Base-by-base conservation (phyloP, 192 early-diverging fungal species). In the Coemansia sp. region DNA sequence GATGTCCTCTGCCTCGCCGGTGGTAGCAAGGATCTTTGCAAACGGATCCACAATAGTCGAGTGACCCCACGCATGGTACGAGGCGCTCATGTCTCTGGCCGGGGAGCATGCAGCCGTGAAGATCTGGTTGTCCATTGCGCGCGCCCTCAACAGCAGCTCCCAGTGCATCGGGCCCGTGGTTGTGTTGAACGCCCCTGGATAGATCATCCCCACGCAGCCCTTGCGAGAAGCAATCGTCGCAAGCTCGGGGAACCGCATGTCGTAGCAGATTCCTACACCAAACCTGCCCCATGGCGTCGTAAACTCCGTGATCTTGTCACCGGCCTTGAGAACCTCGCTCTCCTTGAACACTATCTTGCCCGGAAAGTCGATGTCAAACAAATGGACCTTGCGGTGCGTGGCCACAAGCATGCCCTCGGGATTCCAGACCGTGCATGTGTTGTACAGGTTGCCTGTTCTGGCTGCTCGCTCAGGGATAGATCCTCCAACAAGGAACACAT, bases 361-460 rank as follows among this genome's bases (percentile, higher is more conserved):
- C 9, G 95, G 95, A 44, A 99, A 84, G 76, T 97, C 88, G 61
- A 99, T 96, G 71, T 99, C 94, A 75, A 99, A 99, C 57, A 99
- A 79, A 62, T 99, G 95, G 13, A 94, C 84, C 76, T 95, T 92
- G 54, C 87, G 82, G 75, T 91, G 90, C 44, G 64, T 84, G 3
- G 84, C 87, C 61, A 91, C 66, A 27, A 88, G 69, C 9, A 75
- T 61, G 31, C 89, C 82, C 42, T 78, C 63, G 2, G 91, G 92
- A 52, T 85, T 71, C 74, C 87, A 95, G 9, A 92, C 83, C 2
- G 91, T 91, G 45, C 88, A 88, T 4, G 93, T 94, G 70, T 95
- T 95, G 80, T 86, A 94, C 38, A 90, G 74, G n/a, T 84, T 83
- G 34, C 67, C 81, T 28, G 81, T 82, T 0, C 22, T 45, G 14